Percentiles rank a stretch among this genome's conserved stretches.
phyloP scores from a whole-genome alignment of 2,329 filamentous ascomycete genomes.

The Botryotinia calthae region DNA sequence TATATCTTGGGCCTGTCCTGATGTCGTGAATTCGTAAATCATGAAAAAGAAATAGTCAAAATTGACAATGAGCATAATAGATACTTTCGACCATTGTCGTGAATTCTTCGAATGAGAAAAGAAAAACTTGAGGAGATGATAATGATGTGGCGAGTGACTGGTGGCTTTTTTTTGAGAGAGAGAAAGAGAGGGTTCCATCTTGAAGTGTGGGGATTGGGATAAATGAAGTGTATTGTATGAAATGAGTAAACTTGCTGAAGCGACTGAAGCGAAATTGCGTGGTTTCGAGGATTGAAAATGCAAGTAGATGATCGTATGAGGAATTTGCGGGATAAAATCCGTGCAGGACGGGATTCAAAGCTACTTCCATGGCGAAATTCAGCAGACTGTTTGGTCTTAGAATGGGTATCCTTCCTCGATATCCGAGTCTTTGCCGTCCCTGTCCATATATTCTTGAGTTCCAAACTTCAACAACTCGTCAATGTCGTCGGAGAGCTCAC shows the following conservation, averaged over 20 bases:
- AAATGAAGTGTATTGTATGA: background rate
- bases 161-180: background rate
- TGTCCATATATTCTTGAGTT: background rate
- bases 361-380: background rate
- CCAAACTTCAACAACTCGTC: background rate
- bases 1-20: background rate
- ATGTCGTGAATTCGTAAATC: background rate
- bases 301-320: background rate
- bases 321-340: background rate
- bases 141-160: background rate
- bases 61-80: background rate
- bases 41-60: background rate
- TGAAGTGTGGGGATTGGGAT: background rate
- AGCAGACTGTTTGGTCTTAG: no score
- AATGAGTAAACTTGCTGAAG: background rate
- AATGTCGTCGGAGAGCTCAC: background rate
- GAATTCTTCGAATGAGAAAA: background rate
- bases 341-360: background rate
- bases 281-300: background rate
- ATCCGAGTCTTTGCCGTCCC: no score
- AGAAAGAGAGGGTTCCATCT: background rate
- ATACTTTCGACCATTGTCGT: background rate
- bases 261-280: background rate
- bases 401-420: no score
- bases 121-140: background rate